Conservation (phyloP, 768 basidiomycete species). For the Lactarius trivialis region DNA sequence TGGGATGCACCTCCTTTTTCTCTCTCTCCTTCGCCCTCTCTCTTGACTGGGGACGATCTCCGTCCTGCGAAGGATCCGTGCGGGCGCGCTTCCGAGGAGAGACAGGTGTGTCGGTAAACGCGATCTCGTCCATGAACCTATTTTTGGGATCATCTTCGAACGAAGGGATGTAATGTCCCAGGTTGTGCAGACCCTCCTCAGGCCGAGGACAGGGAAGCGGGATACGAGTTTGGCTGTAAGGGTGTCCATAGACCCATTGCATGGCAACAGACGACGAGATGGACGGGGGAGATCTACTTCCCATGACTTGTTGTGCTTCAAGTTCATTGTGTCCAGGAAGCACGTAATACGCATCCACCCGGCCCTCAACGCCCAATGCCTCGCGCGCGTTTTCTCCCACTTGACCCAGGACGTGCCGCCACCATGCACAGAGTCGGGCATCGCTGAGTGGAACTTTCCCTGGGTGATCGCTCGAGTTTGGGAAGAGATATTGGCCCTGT, state of each 20-base stretch:
- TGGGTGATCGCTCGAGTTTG: slow-evolving; percentile 65
- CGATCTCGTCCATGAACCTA: slow-evolving; percentile 88
- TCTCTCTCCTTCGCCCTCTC: slow-evolving; percentile 26
- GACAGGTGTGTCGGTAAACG: slow-evolving; percentile 54
- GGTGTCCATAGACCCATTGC: slow-evolving; percentile 74
- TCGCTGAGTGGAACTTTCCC: slow-evolving; percentile 76
- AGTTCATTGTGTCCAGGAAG: slow-evolving; percentile 63
- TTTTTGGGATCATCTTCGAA: slow-evolving; percentile 98
- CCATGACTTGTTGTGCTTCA: slow-evolving; percentile 60
- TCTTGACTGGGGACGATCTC: slow-evolving; percentile 6
- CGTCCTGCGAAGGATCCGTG: slow-evolving; percentile 22
- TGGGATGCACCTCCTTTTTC: slow-evolving; percentile 25
- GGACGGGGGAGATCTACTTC: slow-evolving; percentile 29
- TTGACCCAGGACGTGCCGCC: slow-evolving; percentile 67
- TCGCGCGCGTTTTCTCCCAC: slow-evolving; percentile 39
- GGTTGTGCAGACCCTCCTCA: slow-evolving; percentile 34
- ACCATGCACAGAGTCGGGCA: slow-evolving; percentile 82
- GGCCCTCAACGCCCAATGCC: slow-evolving; percentile 26
- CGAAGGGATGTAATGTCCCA: slow-evolving; percentile 77
- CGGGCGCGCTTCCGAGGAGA: slow-evolving; percentile 52
- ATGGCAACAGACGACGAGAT: slow-evolving; percentile 13
- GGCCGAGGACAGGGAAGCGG: slow-evolving; percentile 44
- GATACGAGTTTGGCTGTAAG: slow-evolving; percentile 46
- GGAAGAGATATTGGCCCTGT: slow-evolving; percentile 90
- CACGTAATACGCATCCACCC: slow-evolving; percentile 47